Base-by-base conservation (phyloP, 495 filamentous ascomycete genomes). In the Pyronema omphalodes region DNA sequence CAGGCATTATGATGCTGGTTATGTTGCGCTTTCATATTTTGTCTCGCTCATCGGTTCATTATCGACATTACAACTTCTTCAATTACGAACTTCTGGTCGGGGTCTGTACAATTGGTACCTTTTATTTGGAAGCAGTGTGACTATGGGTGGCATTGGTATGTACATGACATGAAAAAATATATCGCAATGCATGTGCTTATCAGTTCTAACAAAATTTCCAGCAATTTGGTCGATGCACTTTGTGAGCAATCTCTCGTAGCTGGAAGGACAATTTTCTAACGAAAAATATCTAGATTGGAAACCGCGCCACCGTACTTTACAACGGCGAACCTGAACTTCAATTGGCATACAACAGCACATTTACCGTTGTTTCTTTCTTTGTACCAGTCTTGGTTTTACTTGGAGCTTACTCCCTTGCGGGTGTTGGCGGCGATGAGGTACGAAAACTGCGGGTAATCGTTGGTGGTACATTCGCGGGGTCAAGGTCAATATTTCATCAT, bases 31-130 rank as follows among this genome's bases (percentile, higher is more conserved):
- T 7, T 88, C 86, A 9, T 93, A 82, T 65, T 63, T 86, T 48
- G 76, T 93, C 59, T 89, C 85, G 61, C 72, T 79, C 34, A 72
- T 86, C 60, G 88, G 88, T 49, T 78, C 83, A 50, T 72, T 76
- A 37, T 85, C 84, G 0, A 84, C 88, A 2, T 68, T 94, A 45
- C 86, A 94, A 66, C 71, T 93, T 37, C 78, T 94, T 33, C 84
- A 91, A 59, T 72, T 82, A 53, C 73, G 82, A 56, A 87, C 83
- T 0, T 79, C 79, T 0, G 70, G 68, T 33, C 74, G 74, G 58
- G 84, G 84, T 0, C 57, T 74, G 40, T 78, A 80, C 67, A 88
- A 88, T 61, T 80, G 83, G 79, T 83, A 70, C 33, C 70, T 44
- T 29, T n/a, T 58, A 18, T 8, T 49, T 51, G 40, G 41, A 59